A percentile compares a stretch with the other conserved stretches of the same genome.
These are phyloP conservation scores for Pseudozyma thailandica DNA, from an alignment of 1,284 basidiomycete species.

Conservation along the genomic window DNA sequence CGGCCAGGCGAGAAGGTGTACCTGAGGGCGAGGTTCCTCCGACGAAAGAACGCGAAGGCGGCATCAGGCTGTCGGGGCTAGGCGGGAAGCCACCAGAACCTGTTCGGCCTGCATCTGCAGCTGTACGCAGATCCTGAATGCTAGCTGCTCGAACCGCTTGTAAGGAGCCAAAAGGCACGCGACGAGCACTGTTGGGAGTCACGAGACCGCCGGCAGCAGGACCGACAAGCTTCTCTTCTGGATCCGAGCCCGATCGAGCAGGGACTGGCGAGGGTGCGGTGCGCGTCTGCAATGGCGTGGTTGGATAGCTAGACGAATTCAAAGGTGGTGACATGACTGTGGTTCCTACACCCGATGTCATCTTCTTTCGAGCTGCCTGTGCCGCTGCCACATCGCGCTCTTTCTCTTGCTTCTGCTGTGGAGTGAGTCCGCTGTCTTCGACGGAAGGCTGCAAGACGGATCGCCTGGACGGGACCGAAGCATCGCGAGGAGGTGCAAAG, in stretches of 20 bases:
- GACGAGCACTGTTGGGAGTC: slow-evolving; percentile 26
- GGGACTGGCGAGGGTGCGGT: slow-evolving; percentile 19
- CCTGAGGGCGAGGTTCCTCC: slow-evolving; percentile 45
- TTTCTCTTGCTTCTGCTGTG: slow-evolving; percentile 45
- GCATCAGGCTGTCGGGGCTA: slow-evolving; percentile 50
- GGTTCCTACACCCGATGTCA: slow-evolving; percentile 15
- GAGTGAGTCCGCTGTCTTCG: slow-evolving; percentile 35
- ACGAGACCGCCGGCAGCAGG: slow-evolving; percentile 2
- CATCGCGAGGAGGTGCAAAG: slow-evolving; percentile 36
- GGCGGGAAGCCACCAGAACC: slow-evolving; percentile 26
- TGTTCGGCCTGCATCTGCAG: slow-evolving; percentile 35
- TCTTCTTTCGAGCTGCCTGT: slow-evolving; percentile 49
- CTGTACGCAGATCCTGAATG: slow-evolving; percentile 50
- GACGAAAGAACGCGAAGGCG: slow-evolving; percentile 56
- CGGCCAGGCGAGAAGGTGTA: slow-evolving; percentile 31
- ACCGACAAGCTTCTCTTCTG: slow-evolving; percentile 14
- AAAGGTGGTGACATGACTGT: slow-evolving; percentile 16
- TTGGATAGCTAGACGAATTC: slow-evolving; percentile 16
- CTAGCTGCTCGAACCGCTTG: slow-evolving; percentile 50
- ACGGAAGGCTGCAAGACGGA: slow-evolving; percentile 21
- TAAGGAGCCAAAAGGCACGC: slow-evolving; percentile 23
- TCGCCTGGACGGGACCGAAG: slow-evolving; percentile 23
- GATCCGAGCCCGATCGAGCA: slow-evolving; percentile 20
- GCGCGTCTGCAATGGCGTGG: slow-evolving; percentile 28
- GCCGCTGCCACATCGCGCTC: slow-evolving; percentile 53